Evolutionary conservation across 345 rosid genomes (phyloP).

Genomic region (Microthlaspi erraticum): DNA sequence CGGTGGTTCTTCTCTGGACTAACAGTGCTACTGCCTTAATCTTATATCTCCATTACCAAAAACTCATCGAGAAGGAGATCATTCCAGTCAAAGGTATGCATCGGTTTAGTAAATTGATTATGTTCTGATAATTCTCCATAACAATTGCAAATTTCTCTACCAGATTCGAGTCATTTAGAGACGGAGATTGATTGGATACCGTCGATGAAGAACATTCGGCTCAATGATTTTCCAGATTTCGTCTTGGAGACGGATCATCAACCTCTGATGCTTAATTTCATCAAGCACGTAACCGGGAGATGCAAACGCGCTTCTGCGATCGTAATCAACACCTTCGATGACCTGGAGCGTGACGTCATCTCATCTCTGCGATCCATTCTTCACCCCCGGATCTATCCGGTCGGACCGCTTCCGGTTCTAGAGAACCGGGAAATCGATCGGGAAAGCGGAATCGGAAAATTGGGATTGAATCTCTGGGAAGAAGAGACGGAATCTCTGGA

Average conservation of each 20-base stretch:
- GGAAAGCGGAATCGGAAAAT: slow-evolving; percentile 3
- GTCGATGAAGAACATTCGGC: slow-evolving; percentile 44
- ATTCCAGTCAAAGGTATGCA: slow-evolving; percentile 34
- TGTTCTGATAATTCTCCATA: no score
- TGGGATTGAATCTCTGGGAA: slow-evolving; percentile 59
- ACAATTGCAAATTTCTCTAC: background rate
- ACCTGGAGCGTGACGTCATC: slow-evolving; percentile 45
- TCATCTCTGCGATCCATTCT: slow-evolving; percentile 29
- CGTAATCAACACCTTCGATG: slow-evolving; percentile 51
- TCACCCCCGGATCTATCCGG: slow-evolving; percentile 44
- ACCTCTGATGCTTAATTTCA: slow-evolving; percentile 48
- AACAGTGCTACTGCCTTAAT: slow-evolving; percentile 38
- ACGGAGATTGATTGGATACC: slow-evolving; percentile 58
- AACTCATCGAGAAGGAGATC: slow-evolving; percentile 39
- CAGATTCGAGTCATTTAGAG: slow-evolving; percentile 51
- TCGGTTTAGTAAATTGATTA: no score
- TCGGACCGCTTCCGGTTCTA: slow-evolving; percentile 52
- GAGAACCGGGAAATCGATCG: slow-evolving; percentile 24
- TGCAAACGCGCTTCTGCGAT: slow-evolving; percentile 45
- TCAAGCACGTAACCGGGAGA: slow-evolving; percentile 20
- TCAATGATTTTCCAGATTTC: slow-evolving; percentile 57
- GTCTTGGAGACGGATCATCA: slow-evolving; percentile 45
- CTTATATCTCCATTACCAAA: slow-evolving; percentile 30
- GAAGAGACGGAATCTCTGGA: slow-evolving; percentile 53
- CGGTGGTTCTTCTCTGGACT: slow-evolving; percentile 44